Percentiles rank a stretch among this genome's conserved stretches.
Conservation (phyloP, 2,329 filamentous ascomycete species). For the Diaporthe capsici region DNA sequence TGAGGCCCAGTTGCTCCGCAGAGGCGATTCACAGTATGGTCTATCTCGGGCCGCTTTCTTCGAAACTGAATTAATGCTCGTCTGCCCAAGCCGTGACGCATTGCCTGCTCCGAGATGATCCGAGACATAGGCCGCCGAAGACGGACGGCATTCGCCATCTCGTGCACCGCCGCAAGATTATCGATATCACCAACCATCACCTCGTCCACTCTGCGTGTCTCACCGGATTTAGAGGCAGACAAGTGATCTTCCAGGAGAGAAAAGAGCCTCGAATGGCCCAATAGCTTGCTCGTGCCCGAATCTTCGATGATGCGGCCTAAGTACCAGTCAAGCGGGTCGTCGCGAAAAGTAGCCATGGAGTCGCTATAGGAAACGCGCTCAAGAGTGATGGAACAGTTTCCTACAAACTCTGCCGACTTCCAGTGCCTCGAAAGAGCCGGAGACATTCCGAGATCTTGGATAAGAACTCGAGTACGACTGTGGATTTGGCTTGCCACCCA, state of each 20-base stretch:
- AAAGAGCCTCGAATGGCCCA: not conserved
- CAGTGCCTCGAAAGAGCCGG: slow-evolving; percentile 6
- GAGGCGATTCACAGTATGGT: not conserved
- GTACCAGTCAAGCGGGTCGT: not conserved
- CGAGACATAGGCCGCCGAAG: not conserved
- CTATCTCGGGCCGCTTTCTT: not conserved
- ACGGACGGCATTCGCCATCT: not conserved
- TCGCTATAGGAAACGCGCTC: not conserved
- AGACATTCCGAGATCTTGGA: not conserved
- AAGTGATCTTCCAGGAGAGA: not conserved
- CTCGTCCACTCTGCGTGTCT: not conserved
- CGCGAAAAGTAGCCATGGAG: not conserved
- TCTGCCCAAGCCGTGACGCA: not conserved
- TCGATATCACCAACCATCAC: not conserved
- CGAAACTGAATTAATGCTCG: not conserved
- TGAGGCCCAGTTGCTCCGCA: not conserved
- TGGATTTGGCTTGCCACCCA: not conserved
- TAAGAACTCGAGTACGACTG: not conserved
- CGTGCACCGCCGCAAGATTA: not conserved
- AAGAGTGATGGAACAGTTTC: not conserved
- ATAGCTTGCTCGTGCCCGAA: not conserved
- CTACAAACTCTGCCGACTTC: not conserved
- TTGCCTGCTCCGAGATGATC: not conserved
- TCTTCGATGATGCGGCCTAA: not conserved
- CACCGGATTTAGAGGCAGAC: not conserved